These are phyloP conservation scores for Monosporascus sp. DNA, from an alignment of 2,329 filamentous ascomycete genomes.

Conservation along the genomic window DNA sequence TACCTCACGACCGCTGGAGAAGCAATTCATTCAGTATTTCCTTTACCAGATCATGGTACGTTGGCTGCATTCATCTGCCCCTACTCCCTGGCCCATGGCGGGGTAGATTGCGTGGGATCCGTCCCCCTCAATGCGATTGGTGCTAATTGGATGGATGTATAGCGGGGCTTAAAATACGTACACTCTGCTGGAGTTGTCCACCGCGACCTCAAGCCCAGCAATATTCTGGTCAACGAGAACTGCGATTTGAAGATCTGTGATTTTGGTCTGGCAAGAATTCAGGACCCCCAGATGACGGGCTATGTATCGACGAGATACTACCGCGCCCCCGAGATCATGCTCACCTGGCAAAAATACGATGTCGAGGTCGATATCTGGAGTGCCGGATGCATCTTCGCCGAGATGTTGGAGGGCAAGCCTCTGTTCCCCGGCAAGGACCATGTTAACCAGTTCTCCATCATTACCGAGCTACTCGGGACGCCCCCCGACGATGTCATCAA, in stretches of 20 bases:
- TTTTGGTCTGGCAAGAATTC: slow-evolving; percentile 93
- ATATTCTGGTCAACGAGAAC: slow-evolving; percentile 99
- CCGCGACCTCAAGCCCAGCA: slow-evolving; percentile 95
- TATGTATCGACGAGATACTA: slow-evolving; percentile 99
- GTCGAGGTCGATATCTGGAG: slow-evolving; percentile 99
- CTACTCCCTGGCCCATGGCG: neutral
- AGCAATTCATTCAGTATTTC: slow-evolving; percentile 99
- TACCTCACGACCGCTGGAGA: slow-evolving; percentile 92
- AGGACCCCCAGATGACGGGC: slow-evolving; percentile 98
- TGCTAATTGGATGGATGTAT: slow-evolving; percentile 8
- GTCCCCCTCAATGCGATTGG: neutral
- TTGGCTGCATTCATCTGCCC: neutral
- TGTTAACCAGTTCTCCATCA: slow-evolving; percentile 99
- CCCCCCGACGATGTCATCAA: slow-evolving; percentile 98
- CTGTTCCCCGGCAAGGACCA: slow-evolving; percentile 98
- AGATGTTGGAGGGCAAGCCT: slow-evolving; percentile 98
- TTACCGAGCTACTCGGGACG: slow-evolving; percentile 92
- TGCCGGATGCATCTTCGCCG: slow-evolving; percentile 96
- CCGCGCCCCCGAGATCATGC: slow-evolving; percentile 98
- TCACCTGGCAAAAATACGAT: slow-evolving; percentile 99
- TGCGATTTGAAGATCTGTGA: slow-evolving; percentile 99
- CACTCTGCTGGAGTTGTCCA: slow-evolving; percentile 98
- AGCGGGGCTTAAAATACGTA: slow-evolving; percentile 98
- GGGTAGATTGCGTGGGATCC: neutral
- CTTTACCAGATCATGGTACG: slow-evolving; percentile 96